phyloP scores from a whole-genome alignment of 371 early-diverging fungal species.

The Mucor lusitanicus region DNA sequence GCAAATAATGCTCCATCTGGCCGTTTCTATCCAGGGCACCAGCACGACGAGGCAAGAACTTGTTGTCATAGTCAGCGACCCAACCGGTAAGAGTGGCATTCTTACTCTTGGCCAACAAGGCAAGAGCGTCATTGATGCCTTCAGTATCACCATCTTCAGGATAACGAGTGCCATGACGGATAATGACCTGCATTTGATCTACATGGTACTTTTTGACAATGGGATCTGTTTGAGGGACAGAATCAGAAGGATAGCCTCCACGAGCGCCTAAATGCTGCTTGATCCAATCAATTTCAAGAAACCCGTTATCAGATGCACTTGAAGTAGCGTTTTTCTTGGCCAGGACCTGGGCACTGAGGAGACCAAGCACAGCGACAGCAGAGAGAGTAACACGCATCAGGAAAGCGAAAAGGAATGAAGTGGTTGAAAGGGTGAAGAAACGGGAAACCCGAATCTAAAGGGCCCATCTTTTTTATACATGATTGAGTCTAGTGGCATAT shows the following conservation, averaged over 20 bases:
- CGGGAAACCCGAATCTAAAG: not conserved
- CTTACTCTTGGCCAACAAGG: slow-evolving; percentile 6
- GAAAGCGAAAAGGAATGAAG: not conserved
- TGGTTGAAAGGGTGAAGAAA: not conserved
- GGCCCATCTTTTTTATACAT: not conserved
- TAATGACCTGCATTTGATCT: slow-evolving; percentile 29
- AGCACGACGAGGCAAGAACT: slow-evolving; percentile 1
- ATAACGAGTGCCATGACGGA: slow-evolving; percentile 39
- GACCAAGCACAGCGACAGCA: not conserved
- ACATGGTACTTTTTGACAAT: slow-evolving; percentile 1
- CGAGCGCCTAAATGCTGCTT: slow-evolving; percentile 17
- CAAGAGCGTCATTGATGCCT: slow-evolving; percentile 17
- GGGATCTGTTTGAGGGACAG: not conserved
- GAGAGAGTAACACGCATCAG: not conserved
- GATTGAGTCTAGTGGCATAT: not conserved
- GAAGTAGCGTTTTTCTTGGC: not conserved
- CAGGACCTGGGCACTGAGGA: not conserved
- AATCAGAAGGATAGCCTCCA: slow-evolving; percentile 1
- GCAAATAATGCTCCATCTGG: slow-evolving; percentile 24
- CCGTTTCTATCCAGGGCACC: slow-evolving; percentile 21
- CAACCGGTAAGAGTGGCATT: slow-evolving; percentile 17
- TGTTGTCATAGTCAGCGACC: slow-evolving; percentile 18
- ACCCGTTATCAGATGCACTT: not conserved
- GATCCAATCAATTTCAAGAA: not conserved
- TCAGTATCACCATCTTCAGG: slow-evolving; percentile 19